phyloP scores from a whole-genome alignment of 768 basidiomycete species.

The Leccinum longicurvipes region DNA sequence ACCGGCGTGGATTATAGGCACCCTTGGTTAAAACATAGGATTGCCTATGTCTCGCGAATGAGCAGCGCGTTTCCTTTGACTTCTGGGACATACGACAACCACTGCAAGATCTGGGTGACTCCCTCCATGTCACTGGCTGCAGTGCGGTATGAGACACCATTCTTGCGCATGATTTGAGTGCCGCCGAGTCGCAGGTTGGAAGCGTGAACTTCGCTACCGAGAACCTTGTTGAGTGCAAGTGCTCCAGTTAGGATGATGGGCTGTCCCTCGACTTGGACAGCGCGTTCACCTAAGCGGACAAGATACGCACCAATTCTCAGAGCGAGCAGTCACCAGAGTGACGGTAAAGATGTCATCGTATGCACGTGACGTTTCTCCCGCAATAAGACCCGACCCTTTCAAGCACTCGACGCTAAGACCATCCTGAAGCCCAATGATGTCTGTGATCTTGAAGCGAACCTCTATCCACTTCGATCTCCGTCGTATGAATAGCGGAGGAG shows the following conservation, averaged over 20 bases:
- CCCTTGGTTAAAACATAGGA: conserved; percentile 87
- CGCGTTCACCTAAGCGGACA: conserved; percentile 94
- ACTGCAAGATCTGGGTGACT: conserved; percentile 88
- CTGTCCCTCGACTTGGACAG: conserved; percentile 98
- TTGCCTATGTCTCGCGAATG: conserved; percentile 68
- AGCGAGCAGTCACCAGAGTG: conserved; percentile 96
- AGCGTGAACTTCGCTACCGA: conserved; percentile 98
- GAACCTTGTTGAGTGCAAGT: conserved; percentile 94
- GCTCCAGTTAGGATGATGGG: conserved; percentile 99
- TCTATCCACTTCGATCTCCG: conserved; percentile 86
- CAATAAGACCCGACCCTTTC: conserved; percentile 95
- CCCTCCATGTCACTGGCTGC: conserved; percentile 95
- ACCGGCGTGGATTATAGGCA: conserved; percentile 95
- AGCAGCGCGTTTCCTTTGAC: conserved; percentile 78
- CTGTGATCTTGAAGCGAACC: conserved; percentile 87
- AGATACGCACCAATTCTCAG: conserved; percentile 99
- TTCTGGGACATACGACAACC: conserved; percentile 92
- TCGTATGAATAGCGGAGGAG: conserved; percentile 68
- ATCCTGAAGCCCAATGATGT: conserved; percentile 95
- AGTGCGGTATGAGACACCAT: conserved; percentile 95
- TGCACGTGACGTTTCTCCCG: conserved; percentile 95
- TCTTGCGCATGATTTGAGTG: conserved; percentile 99
- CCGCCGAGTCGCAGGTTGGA: conserved; percentile 95
- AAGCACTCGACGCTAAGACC: conserved; percentile 96
- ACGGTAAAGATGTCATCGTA: conserved; percentile 99